phyloP scores from a whole-genome alignment of 805 yeast species.

The Saccharomycopsis vini region DNA sequence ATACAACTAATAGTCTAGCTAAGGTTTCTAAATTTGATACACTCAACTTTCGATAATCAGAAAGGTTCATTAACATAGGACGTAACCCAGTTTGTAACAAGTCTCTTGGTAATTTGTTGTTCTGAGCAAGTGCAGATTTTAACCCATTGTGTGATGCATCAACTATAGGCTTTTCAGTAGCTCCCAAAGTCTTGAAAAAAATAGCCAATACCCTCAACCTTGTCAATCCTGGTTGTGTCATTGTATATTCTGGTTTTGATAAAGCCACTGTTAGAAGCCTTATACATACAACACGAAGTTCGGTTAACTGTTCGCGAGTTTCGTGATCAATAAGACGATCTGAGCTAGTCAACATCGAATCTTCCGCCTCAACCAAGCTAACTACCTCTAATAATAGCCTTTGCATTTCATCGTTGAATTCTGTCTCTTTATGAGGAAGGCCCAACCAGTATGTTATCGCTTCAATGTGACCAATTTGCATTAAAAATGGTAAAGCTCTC shows the following conservation, averaged over 20 bases:
- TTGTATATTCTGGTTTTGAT: conserved; percentile 73
- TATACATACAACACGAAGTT: conserved; percentile 84
- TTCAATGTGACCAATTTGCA: conserved; percentile 97
- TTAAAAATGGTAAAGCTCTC: conserved; percentile 93
- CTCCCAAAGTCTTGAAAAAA: conserved; percentile 85
- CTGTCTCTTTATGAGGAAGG: conserved; percentile 70
- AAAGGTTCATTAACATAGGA: conserved; percentile 90
- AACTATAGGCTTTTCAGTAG: conserved; percentile 76
- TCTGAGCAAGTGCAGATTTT: conserved; percentile 72
- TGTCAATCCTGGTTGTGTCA: conserved; percentile 60
- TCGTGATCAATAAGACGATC: conserved; percentile 79
- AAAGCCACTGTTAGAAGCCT: conserved; percentile 73
- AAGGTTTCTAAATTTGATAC: conserved; percentile 87
- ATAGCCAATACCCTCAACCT: conserved; percentile 84
- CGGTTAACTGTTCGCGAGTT: conserved; percentile 81
- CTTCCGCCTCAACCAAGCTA: conserved; percentile 95
- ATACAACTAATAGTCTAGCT: conserved; percentile 73
- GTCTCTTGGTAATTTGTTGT: conserved; percentile 87
- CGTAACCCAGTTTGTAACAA: conserved; percentile 88
- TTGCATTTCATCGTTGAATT: conserved; percentile 81
- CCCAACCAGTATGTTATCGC: conserved; percentile 89
- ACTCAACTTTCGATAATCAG: conserved; percentile 86
- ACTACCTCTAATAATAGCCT: conserved; percentile 82
- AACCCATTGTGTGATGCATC: conserved; percentile 91
- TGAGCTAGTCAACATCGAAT: conserved; percentile 84